phyloP scores from a whole-genome alignment of 805 yeast genomes.

The Starmerella kuoi region DNA sequence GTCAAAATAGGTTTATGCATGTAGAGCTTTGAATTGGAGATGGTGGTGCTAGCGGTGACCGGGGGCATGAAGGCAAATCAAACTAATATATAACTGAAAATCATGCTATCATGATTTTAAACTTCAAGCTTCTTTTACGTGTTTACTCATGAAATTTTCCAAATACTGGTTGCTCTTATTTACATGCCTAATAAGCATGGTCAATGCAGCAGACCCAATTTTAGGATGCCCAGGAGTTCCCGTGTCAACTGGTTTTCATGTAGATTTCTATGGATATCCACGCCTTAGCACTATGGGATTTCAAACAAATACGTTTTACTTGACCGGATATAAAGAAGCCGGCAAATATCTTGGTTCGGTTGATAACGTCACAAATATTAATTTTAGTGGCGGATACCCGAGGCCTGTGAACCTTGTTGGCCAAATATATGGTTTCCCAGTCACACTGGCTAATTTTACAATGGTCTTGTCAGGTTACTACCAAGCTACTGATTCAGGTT shows the following conservation, averaged over 20 bases:
- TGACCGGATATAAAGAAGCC: neutral
- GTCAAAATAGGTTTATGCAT: no score
- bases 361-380: neutral
- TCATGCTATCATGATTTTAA: no score
- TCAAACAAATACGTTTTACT: neutral
- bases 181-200: no score
- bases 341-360: neutral
- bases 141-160: no score
- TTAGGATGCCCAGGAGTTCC: neutral
- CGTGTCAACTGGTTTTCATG: neutral
- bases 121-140: no score
- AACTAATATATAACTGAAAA: no score
- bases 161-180: no score
- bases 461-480: neutral
- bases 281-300: neutral
- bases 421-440: neutral
- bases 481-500: neutral
- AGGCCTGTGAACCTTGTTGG: neutral
- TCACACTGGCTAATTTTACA: neutral
- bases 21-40: no score
- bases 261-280: neutral
- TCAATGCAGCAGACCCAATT: neutral
- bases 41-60: no score
- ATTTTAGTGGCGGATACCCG: neutral
- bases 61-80: no score